Evolutionary conservation across 2,329 filamentous ascomycete genomes (phyloP).

Genomic region (Coleophoma cylindrospora): DNA sequence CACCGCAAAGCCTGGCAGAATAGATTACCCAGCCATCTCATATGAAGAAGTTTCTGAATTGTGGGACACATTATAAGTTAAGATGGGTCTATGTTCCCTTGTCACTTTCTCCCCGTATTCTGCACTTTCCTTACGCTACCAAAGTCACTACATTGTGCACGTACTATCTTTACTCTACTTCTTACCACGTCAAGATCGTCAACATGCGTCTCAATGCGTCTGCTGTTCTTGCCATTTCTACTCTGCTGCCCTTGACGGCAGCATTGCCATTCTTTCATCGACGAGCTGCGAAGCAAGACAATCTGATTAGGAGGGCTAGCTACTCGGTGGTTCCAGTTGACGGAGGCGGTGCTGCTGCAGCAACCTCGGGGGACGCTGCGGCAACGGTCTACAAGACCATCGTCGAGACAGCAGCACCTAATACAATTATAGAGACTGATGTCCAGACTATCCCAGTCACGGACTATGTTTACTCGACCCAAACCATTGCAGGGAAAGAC

Average conservation of each 20-base stretch:
- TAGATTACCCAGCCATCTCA: slow-evolving; percentile 15
- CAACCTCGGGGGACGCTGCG: slow-evolving; percentile 4
- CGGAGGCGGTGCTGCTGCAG: slow-evolving; percentile 18
- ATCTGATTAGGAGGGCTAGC: slow-evolving; percentile 17
- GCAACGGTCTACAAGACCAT: slow-evolving; percentile 20
- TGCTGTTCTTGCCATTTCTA: slow-evolving; percentile 19
- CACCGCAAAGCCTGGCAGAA: slow-evolving; percentile 1
- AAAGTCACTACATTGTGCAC: neutral
- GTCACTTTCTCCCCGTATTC: slow-evolving; percentile 4
- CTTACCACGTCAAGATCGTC: neutral
- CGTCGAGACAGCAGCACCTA: slow-evolving; percentile 14
- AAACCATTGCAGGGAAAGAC: slow-evolving; percentile 18
- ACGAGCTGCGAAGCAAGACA: slow-evolving; percentile 5
- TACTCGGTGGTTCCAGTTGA: slow-evolving; percentile 30
- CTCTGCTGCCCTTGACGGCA: slow-evolving; percentile 15
- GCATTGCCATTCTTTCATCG: slow-evolving; percentile 18
- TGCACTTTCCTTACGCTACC: slow-evolving; percentile 10
- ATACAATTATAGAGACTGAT: slow-evolving; percentile 20
- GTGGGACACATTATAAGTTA: no score
- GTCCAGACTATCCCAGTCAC: slow-evolving; percentile 14
- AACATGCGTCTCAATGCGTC: slow-evolving; percentile 21
- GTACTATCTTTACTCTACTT: neutral
- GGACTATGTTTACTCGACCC: slow-evolving; percentile 14
- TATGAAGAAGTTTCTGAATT: slow-evolving; percentile 1
- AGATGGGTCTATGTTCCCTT: slow-evolving; percentile 14